Evolutionary conservation across 2,329 filamentous ascomycete species (phyloP).

Genomic region (Aureobasidium sp.): DNA sequence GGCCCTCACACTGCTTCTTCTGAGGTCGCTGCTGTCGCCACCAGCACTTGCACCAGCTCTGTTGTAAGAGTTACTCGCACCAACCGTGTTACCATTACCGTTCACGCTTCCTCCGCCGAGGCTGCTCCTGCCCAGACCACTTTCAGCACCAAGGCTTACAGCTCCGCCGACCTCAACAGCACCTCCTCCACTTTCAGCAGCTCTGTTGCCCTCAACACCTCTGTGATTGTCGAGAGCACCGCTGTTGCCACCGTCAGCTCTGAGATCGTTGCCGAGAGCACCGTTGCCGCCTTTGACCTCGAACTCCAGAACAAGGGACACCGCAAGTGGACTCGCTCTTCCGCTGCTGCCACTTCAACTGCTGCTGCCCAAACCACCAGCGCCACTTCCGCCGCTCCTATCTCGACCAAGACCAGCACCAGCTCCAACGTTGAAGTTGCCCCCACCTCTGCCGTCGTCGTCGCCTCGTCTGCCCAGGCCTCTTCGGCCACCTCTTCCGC

Average conservation of each 20-base stretch:
- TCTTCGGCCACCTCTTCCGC: constrained; percentile 18
- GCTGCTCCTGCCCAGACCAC: constrained; percentile 6
- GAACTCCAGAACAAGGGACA: constrained; percentile 4
- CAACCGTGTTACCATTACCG: constrained; percentile 33
- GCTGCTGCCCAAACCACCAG: neutral
- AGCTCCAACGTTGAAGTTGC: constrained; percentile 3
- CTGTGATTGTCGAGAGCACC: constrained; percentile 13
- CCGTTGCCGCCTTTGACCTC: neutral
- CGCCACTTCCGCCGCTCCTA: neutral
- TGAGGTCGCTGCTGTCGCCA: constrained; percentile 20
- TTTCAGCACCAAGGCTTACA: neutral
- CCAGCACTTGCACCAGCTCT: constrained; percentile 8
- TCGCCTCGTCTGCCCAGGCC: constrained; percentile 18
- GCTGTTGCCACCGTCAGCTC: constrained; percentile 12
- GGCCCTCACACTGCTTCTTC: constrained; percentile 15
- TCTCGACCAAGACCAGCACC: constrained; percentile 1
- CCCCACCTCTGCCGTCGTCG: constrained; percentile 4
- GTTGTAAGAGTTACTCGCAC: constrained; percentile 32
- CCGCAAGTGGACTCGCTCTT: neutral
- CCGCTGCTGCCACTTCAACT: neutral
- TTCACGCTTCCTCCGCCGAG: constrained; percentile 21
- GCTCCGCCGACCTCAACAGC: neutral
- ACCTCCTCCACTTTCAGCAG: neutral
- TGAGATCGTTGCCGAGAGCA: neutral
- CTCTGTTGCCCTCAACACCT: neutral